These are phyloP conservation scores for Pleurotus djamor DNA, from an alignment of 768 basidiomycete genomes.

Conservation along the genomic window DNA sequence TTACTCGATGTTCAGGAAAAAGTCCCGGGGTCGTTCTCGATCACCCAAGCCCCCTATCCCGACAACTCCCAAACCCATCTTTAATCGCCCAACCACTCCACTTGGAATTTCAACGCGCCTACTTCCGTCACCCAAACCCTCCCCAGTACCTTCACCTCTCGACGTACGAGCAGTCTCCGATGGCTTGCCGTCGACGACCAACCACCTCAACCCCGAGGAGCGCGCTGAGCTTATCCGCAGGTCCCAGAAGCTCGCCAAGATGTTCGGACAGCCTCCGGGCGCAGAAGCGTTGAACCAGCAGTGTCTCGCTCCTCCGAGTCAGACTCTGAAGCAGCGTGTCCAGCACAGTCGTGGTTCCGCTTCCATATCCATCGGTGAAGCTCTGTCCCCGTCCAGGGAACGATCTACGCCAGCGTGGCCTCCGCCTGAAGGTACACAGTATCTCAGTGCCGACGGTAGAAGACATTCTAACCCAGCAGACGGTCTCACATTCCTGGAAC, in stretches of 20 bases:
- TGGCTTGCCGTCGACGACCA: conserved; percentile 59
- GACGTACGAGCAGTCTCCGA: conserved; percentile 5
- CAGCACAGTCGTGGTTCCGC: conserved; percentile 13
- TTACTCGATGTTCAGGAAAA: conserved; percentile 5
- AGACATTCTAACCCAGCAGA: conserved; percentile 56
- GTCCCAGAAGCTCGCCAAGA: conserved; percentile 74
- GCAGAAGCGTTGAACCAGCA: conserved; percentile 35
- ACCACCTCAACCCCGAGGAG: conserved; percentile 59
- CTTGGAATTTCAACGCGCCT: conserved; percentile 12
- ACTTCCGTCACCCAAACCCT: conserved; percentile 7
- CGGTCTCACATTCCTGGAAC: conserved; percentile 34
- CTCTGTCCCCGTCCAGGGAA: conserved; percentile 6
- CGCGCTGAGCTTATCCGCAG: conserved; percentile 73
- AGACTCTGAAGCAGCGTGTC: conserved; percentile 1
- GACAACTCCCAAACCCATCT: conserved; percentile 43
- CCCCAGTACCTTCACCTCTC: not conserved
- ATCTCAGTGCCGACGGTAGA: conserved; percentile 28
- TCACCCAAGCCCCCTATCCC: conserved; percentile 43
- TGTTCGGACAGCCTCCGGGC: conserved; percentile 72
- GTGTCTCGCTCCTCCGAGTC: conserved; percentile 8
- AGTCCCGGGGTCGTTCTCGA: conserved; percentile 21
- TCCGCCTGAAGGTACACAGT: conserved; percentile 24
- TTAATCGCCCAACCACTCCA: conserved; percentile 29
- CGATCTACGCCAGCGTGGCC: conserved; percentile 26
- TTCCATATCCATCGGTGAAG: conserved; percentile 20